These are phyloP conservation scores for Globisporangium nodosum DNA, from an alignment of 352 stramenopile species.

Conservation along the genomic window DNA sequence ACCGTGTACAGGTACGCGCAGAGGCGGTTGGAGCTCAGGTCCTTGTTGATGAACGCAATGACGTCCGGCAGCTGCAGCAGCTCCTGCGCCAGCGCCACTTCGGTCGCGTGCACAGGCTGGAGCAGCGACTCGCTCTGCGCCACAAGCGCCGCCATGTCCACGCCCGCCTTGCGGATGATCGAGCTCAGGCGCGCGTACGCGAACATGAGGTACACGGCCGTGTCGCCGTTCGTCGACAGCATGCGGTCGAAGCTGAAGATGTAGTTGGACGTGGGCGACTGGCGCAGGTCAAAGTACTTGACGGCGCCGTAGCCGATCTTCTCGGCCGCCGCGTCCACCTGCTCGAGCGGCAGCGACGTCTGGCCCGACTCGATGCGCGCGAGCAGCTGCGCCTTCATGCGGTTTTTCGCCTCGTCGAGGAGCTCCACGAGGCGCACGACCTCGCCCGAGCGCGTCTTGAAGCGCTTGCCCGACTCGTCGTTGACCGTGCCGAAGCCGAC, in stretches of 20 bases:
- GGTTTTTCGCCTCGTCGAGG: slow-evolving; percentile 94
- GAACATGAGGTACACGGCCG: slow-evolving; percentile 99
- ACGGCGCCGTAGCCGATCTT: slow-evolving; percentile 98
- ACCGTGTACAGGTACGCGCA: slow-evolving; percentile 98
- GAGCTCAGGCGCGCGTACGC: slow-evolving; percentile 96
- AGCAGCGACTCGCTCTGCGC: slow-evolving; percentile 48
- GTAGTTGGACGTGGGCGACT: slow-evolving; percentile 98
- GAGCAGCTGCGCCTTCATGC: slow-evolving; percentile 92
- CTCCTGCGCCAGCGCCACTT: slow-evolving; percentile 91
- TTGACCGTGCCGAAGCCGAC: slow-evolving; percentile 86
- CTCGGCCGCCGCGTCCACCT: slow-evolving; percentile 92
- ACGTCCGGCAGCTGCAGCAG: slow-evolving; percentile 96
- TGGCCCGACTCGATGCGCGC: slow-evolving; percentile 91
- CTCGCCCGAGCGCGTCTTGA: slow-evolving; percentile 98
- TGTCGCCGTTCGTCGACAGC: slow-evolving; percentile 99
- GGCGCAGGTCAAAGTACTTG: slow-evolving; percentile 99
- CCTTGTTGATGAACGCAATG: slow-evolving; percentile 91
- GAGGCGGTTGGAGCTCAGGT: slow-evolving; percentile 96
- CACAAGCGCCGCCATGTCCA: slow-evolving; percentile 74
- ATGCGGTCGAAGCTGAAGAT: slow-evolving; percentile 99
- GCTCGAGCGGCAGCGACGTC: slow-evolving; percentile 80
- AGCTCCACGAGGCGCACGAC: slow-evolving; percentile 98
- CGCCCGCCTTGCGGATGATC: slow-evolving; percentile 94
- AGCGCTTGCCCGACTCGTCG: slow-evolving; percentile 88
- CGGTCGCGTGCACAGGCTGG: slow-evolving; percentile 72